Evolutionary conservation across 306 rosid genomes (phyloP).

Genomic region (Sphenostylis stenocarpa): DNA sequence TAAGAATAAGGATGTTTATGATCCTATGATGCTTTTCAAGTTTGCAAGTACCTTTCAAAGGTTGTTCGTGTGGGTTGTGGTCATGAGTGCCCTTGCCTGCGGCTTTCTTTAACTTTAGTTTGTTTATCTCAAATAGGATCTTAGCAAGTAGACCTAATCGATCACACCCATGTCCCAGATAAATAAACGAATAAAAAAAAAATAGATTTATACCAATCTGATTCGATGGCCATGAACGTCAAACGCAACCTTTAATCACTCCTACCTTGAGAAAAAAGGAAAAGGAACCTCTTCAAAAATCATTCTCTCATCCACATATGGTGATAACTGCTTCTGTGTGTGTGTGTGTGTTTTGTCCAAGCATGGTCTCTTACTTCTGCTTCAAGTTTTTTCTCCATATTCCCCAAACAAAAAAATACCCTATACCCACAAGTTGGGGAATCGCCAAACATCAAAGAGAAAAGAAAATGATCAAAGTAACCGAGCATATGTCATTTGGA

Average conservation of each 20-base stretch:
- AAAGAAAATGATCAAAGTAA: conserved; percentile 46
- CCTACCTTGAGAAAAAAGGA: conserved; percentile 39
- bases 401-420: conserved; percentile 50
- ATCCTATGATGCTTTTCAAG: conserved; percentile 40
- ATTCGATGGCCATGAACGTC: conserved; percentile 45
- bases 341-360: conserved; percentile 37
- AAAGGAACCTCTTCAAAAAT: conserved; percentile 6
- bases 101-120: conserved; percentile 50
- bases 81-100: conserved; percentile 54
- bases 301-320: conserved; percentile 25
- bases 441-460: conserved; percentile 54
- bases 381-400: conserved; percentile 52
- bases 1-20: conserved; percentile 26
- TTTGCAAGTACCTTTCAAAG: conserved; percentile 44
- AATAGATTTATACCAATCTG: conserved; percentile 21
- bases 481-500: conserved; percentile 58
- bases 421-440: conserved; percentile 62
- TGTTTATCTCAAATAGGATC: conserved; percentile 43
- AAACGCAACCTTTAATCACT: conserved; percentile 44
- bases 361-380: conserved; percentile 51
- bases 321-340: conserved; percentile 2
- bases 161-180: conserved; percentile 40
- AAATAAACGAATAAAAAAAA: neutral
- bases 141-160: conserved; percentile 41
- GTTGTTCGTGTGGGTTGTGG: conserved; percentile 54